These are phyloP conservation scores for Colletotrichum lini DNA, from an alignment of 2,329 filamentous ascomycete genomes.

Conservation along the genomic window DNA sequence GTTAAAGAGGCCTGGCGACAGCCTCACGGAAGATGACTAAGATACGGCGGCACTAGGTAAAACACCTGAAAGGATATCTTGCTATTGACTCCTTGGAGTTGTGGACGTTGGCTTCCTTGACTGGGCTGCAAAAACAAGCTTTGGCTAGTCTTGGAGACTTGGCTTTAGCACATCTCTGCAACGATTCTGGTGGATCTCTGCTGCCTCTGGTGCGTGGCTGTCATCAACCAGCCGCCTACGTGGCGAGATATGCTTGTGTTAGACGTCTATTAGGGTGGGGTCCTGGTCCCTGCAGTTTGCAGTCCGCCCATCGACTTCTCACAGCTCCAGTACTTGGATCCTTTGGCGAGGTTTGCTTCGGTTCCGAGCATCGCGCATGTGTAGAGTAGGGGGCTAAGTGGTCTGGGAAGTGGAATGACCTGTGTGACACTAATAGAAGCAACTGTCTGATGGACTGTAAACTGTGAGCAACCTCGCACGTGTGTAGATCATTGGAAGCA, in stretches of 20 bases:
- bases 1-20: neutral
- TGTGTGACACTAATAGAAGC: neutral
- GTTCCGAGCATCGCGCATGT: neutral
- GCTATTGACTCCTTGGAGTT: neutral
- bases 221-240: constrained; percentile 22
- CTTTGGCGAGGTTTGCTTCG: neutral
- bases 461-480: neutral
- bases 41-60: neutral
- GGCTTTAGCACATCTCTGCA: neutral
- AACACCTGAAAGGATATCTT: neutral
- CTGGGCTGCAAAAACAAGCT: neutral
- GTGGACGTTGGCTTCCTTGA: neutral
- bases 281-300: neutral
- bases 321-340: neutral
- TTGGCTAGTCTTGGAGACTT: neutral
- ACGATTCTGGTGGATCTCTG: neutral
- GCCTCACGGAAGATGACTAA: constrained; percentile 27
- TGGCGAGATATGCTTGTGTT: constrained; percentile 24
- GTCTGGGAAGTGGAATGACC: neutral
- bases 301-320: constrained; percentile 7
- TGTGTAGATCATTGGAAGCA: neutral
- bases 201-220: neutral
- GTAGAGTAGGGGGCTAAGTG: neutral
- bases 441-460: neutral
- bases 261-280: constrained; percentile 34